These are phyloP conservation scores for Epichloe gansuensis DNA, from an alignment of 2,329 filamentous ascomycete genomes.

Conservation along the genomic window DNA sequence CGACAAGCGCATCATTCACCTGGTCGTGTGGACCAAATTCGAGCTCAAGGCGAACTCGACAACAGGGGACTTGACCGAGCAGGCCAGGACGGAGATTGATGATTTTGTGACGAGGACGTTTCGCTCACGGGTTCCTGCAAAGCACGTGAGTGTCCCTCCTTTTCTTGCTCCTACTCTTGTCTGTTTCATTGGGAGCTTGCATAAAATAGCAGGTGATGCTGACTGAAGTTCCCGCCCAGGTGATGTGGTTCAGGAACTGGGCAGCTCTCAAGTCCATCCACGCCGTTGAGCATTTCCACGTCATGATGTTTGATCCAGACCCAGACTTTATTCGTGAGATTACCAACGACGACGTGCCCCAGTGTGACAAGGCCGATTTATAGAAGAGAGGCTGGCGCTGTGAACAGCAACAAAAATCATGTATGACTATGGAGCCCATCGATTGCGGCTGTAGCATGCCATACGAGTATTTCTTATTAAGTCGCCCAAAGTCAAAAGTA, in stretches of 20 bases:
- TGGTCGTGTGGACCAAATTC: slow-evolving; percentile 93
- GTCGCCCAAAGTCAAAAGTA: too few relatives aligned
- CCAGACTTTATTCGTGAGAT: slow-evolving; percentile 53
- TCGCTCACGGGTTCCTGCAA: slow-evolving; percentile 32
- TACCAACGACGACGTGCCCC: slow-evolving; percentile 61
- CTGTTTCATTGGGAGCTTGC: background rate
- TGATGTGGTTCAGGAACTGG: slow-evolving; percentile 61
- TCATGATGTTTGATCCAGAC: slow-evolving; percentile 75
- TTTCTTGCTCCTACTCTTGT: background rate
- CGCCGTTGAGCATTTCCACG: slow-evolving; percentile 85
- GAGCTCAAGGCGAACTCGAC: slow-evolving; percentile 52
- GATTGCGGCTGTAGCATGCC: too few relatives aligned
- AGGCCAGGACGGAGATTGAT: slow-evolving; percentile 52
- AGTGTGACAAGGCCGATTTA: slow-evolving; percentile 32
- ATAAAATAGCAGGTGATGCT: background rate
- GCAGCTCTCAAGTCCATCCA: slow-evolving; percentile 69
- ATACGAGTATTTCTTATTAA: too few relatives aligned
- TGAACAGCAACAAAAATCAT: too few relatives aligned
- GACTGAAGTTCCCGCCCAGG: slow-evolving; percentile 12
- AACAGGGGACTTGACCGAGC: slow-evolving; percentile 54
- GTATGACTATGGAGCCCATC: too few relatives aligned
- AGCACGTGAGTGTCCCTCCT: slow-evolving; percentile 33
- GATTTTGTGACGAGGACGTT: slow-evolving; percentile 59
- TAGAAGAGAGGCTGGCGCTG: slow-evolving; percentile 1
- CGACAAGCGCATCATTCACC: slow-evolving; percentile 62